These are phyloP conservation scores for Colletotrichum sp. DNA, from an alignment of 2,329 filamentous ascomycete genomes.

Conservation along the genomic window DNA sequence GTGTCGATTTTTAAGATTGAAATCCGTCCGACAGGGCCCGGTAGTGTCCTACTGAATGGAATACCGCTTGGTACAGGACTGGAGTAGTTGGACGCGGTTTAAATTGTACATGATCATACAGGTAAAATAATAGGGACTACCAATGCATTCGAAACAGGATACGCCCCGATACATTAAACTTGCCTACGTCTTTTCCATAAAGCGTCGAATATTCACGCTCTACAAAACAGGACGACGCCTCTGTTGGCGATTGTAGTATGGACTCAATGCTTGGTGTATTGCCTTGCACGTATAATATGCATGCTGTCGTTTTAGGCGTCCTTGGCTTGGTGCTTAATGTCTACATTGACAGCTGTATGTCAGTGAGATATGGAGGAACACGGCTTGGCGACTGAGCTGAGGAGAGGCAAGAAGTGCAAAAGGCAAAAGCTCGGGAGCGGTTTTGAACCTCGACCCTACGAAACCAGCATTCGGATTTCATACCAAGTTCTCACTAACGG, in stretches of 20 bases:
- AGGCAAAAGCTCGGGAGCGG: neutral
- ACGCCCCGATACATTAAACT: neutral
- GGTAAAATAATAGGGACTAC: slow-evolving; percentile 6
- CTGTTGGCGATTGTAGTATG: neutral
- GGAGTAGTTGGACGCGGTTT: neutral
- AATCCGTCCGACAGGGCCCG: neutral
- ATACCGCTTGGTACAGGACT: neutral
- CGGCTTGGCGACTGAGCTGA: too few relatives aligned
- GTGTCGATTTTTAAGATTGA: neutral
- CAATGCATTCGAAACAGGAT: neutral
- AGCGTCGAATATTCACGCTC: neutral
- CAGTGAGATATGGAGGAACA: neutral
- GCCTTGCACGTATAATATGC: neutral
- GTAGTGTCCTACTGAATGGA: neutral
- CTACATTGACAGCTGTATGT: neutral
- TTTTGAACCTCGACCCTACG: neutral
- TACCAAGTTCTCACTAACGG: neutral
- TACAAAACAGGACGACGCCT: neutral
- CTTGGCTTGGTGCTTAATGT: neutral
- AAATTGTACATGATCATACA: slow-evolving; percentile 9
- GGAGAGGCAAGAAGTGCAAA: neutral
- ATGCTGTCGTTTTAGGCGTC: neutral
- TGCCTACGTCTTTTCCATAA: neutral
- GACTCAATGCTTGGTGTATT: neutral
- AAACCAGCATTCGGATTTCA: neutral